These are phyloP conservation scores for Brasenia schreberi DNA, from an alignment of 164 flowering plant genomes.

Conservation along the genomic window DNA sequence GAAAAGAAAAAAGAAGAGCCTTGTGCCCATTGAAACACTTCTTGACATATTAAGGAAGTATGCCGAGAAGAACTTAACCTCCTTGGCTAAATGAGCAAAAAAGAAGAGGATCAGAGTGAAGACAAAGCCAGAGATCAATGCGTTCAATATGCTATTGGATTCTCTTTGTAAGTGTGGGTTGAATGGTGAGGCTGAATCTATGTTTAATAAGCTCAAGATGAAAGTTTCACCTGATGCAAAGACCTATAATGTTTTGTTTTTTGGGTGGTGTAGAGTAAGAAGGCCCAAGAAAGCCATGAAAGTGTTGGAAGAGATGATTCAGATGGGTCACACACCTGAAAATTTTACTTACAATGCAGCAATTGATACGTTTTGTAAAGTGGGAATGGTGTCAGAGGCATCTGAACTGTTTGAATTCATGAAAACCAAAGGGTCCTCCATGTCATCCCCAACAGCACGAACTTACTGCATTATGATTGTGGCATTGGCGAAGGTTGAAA, in stretches of 20 bases:
- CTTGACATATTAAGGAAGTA: conserved; percentile 50
- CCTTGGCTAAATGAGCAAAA: conserved; percentile 58
- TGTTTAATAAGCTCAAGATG: conserved; percentile 45
- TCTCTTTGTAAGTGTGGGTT: conserved; percentile 80
- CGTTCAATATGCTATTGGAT: conserved; percentile 74
- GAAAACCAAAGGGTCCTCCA: conserved; percentile 56
- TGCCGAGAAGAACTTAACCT: conserved; percentile 53
- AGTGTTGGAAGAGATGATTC: conserved; percentile 69
- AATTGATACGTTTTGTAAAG: conserved; percentile 62
- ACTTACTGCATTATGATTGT: conserved; percentile 74
- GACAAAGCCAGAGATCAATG: conserved; percentile 76
- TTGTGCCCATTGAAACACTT: conserved; percentile 67
- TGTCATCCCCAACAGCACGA: conserved; percentile 85
- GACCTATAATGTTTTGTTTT: conserved; percentile 69
- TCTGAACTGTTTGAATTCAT: conserved; percentile 61
- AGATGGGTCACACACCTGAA: conserved; percentile 61
- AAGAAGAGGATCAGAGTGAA: conserved; percentile 72
- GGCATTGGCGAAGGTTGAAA: conserved; percentile 45
- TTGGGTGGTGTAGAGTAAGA: conserved; percentile 92
- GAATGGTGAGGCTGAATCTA: conserved; percentile 61
- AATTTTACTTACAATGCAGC: conserved; percentile 81
- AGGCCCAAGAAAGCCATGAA: conserved; percentile 56
- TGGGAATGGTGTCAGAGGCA: conserved; percentile 75
- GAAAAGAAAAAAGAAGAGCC: conserved; percentile 58
- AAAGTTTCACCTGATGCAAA: conserved; percentile 52